Evolutionary conservation across 441 rosid genomes (phyloP), one percentile per base, ranked within the genome.

Genomic region (Pelargonium myrrhifolium): DNA sequence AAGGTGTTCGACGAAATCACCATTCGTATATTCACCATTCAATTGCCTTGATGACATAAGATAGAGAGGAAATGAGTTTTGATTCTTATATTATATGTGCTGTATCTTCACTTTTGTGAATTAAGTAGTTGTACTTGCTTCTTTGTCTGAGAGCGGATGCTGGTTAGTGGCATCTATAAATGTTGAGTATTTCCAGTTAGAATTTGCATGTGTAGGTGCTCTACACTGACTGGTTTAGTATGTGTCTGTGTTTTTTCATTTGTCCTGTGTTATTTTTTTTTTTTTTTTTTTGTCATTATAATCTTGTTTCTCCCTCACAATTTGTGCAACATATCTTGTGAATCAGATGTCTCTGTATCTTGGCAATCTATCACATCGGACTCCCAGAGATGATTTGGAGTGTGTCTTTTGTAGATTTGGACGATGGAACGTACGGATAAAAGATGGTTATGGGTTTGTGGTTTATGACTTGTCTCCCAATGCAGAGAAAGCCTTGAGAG

Each of bases 401-500:
- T 10, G 18, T 17, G 59, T 53, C 10, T 53, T 53, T 21, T n/a
- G 9, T 18, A 17, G 59, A 11, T 53, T 53, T 17, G 59, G 59
- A 17, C 9, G 9, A 15, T 51, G 58, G n/a, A 20, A 51, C 6
- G 58, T 51, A 51, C 58, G 58, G 17, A 51, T 51, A n/a, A 51
- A 53, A 53, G 59, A 53, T 53, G 59, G 59, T 9, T 53, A 17
- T 53, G 59, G 59, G 22, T 53, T 53, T 18, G 59, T 53, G 59
- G 24, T 53, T 53, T 53, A 53, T 53, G 59, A 53, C 6, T 53
- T 0, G 22, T 21, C 59, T 53, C 59, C 59, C 17, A 18, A 53
- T 53, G 59, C 59, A 53, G 59, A 53, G 9, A 53, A 53, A 53
- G 59, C 59, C 59, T 53, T 53, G 24, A 53, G 22, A 53, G 22